Percentiles rank a stretch among this genome's conserved stretches.
Evolutionary conservation across 805 yeast genomes (phyloP).

Genomic region (Candida nanaspora): DNA sequence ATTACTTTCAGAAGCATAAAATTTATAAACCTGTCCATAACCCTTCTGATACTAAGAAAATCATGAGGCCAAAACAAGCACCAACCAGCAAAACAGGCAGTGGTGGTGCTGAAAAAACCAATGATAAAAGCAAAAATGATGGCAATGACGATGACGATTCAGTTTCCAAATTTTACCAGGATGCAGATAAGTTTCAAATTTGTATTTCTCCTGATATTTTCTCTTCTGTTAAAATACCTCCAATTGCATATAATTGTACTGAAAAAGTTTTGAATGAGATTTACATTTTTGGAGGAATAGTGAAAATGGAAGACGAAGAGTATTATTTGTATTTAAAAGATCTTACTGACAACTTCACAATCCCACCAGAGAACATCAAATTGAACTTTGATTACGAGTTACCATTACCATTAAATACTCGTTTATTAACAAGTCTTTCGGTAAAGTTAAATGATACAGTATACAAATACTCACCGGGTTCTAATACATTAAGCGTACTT

Average conservation of each 20-base stretch:
- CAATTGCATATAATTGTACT: constrained; percentile 36
- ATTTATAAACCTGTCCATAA: constrained; percentile 7
- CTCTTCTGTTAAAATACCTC: constrained; percentile 33
- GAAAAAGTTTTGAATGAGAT: constrained; percentile 31
- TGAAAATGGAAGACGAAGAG: constrained; percentile 11
- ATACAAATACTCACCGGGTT: constrained; percentile 30
- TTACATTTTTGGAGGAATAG: constrained; percentile 40
- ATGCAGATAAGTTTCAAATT: constrained; percentile 6
- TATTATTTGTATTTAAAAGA: constrained; percentile 17
- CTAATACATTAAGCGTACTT: constrained; percentile 27
- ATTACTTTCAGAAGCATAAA: constrained; percentile 15
- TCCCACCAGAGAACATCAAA: constrained; percentile 25
- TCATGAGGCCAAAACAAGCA: too few species aligned
- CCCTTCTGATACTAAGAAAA: too few species aligned
- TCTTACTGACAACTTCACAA: constrained; percentile 23
- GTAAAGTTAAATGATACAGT: constrained; percentile 31
- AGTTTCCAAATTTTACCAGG: constrained; percentile 11
- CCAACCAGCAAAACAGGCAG: too few species aligned
- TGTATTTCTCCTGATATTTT: constrained; percentile 28
- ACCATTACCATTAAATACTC: constrained; percentile 39
- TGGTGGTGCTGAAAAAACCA: too few species aligned
- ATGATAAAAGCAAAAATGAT: not conserved
- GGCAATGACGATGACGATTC: constrained; percentile 3
- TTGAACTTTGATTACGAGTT: constrained; percentile 24
- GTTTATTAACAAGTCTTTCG: constrained; percentile 34